These are phyloP conservation scores for Scytalidium lignicola DNA, from an alignment of 2,329 filamentous ascomycete genomes.

Conservation along the genomic window DNA sequence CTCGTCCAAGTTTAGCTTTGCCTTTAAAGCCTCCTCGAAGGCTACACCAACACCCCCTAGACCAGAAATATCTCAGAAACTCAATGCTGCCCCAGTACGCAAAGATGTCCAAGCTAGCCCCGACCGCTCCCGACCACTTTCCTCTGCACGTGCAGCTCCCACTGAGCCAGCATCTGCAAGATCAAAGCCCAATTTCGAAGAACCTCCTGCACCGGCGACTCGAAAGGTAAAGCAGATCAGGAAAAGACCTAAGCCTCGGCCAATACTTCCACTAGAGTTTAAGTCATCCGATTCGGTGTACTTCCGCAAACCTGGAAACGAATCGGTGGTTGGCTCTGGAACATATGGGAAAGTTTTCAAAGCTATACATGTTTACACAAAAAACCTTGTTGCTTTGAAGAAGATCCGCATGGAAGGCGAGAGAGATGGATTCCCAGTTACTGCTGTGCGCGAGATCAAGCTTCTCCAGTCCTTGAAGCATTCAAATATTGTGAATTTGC, in stretches of 20 bases:
- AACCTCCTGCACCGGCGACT: constrained; percentile 34
- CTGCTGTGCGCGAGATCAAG: constrained; percentile 86
- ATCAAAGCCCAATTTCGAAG: constrained; percentile 23
- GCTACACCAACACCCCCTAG: constrained; percentile 52
- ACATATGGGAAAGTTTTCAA: constrained; percentile 97
- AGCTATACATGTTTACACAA: constrained; percentile 87
- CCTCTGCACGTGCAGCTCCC: constrained; percentile 37
- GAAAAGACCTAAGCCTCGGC: constrained; percentile 66
- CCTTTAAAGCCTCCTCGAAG: constrained; percentile 73
- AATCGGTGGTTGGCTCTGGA: constrained; percentile 90
- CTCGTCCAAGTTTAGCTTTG: constrained; percentile 80
- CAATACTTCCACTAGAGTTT: constrained; percentile 66
- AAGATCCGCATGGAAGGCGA: constrained; percentile 93
- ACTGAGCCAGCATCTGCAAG: constrained; percentile 50
- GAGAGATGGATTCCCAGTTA: constrained; percentile 85
- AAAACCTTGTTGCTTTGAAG: constrained; percentile 77
- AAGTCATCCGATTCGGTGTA: constrained; percentile 83
- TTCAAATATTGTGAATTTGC: constrained; percentile 73
- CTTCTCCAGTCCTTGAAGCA: constrained; percentile 82
- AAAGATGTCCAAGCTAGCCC: constrained; percentile 19
- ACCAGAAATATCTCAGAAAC: constrained; percentile 60
- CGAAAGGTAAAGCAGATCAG: constrained; percentile 62
- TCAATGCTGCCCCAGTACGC: constrained; percentile 47
- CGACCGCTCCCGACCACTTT: constrained; percentile 38
- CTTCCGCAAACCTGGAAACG: constrained; percentile 92